phyloP scores from a whole-genome alignment of 441 rosid genomes.

The Mallotus japonicus region DNA sequence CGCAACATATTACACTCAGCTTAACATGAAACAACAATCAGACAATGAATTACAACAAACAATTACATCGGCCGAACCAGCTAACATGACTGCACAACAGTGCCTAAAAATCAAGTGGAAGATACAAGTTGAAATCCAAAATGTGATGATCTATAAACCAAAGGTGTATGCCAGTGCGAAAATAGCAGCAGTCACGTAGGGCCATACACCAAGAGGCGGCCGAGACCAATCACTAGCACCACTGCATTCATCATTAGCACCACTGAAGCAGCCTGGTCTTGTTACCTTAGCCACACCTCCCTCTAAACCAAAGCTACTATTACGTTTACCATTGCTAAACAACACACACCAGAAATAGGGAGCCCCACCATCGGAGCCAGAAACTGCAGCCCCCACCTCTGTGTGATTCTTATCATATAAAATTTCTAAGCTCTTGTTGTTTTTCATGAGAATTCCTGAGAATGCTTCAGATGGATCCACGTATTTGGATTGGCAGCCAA shows the following conservation, averaged over 20 bases:
- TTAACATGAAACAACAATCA: constrained; percentile 9
- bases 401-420: constrained; percentile 61
- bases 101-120: constrained; percentile 16
- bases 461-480: constrained; percentile 51
- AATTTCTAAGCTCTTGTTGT: constrained; percentile 51
- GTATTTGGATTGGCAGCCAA: constrained; percentile 59
- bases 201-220: constrained; percentile 26
- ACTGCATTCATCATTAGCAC: constrained; percentile 62
- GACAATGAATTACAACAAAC: constrained; percentile 17
- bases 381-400: constrained; percentile 61
- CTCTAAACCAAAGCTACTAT: constrained; percentile 51
- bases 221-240: constrained; percentile 32
- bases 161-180: constrained; percentile 34
- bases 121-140: background rate
- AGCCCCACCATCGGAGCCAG: constrained; percentile 57
- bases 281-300: constrained; percentile 55
- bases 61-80: constrained; percentile 17
- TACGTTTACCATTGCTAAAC: constrained; percentile 59
- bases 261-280: constrained; percentile 68
- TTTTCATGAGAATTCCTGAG: constrained; percentile 49
- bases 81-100: background rate
- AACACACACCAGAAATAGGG: constrained; percentile 75
- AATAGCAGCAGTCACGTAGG: constrained; percentile 25
- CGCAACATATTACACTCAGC: background rate
- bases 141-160: constrained; percentile 32